These are phyloP conservation scores for Noccaea bulbosa DNA, from an alignment of 345 rosid species.

Conservation along the genomic window DNA sequence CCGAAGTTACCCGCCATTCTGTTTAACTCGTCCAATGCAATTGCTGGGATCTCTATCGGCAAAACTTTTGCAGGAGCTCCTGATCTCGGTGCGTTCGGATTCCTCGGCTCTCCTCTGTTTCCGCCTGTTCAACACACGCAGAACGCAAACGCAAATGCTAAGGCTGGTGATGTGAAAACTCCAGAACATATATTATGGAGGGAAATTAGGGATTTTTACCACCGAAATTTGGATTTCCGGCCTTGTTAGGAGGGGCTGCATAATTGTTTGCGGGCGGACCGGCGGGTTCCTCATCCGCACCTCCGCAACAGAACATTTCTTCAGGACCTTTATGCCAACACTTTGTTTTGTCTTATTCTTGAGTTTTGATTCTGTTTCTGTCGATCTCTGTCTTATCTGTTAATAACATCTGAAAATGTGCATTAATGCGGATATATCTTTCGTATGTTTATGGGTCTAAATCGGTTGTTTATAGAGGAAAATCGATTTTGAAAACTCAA, in stretches of 20 bases:
- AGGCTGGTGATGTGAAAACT: slow-evolving; percentile 21
- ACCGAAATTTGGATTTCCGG: slow-evolving; percentile 57
- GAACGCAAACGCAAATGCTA: slow-evolving; percentile 9
- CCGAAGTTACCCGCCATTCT: slow-evolving; percentile 71
- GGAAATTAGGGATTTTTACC: slow-evolving; percentile 28
- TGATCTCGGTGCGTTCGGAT: slow-evolving; percentile 52
- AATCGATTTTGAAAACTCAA: background rate
- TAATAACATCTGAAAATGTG: slow-evolving; percentile 23
- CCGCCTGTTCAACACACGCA: slow-evolving; percentile 44
- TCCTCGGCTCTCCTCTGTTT: slow-evolving; percentile 77
- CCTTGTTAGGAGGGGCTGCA: slow-evolving; percentile 74
- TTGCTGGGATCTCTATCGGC: slow-evolving; percentile 74
- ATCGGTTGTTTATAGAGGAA: background rate
- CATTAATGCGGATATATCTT: background rate
- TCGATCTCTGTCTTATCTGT: slow-evolving; percentile 31
- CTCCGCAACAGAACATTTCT: slow-evolving; percentile 90
- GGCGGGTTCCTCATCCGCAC: slow-evolving; percentile 74
- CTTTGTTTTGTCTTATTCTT: slow-evolving; percentile 29
- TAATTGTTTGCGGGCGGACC: slow-evolving; percentile 71
- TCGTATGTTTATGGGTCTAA: background rate
- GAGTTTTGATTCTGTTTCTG: slow-evolving; percentile 29
- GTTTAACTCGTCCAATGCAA: slow-evolving; percentile 72
- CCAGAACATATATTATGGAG: background rate
- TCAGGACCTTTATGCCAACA: slow-evolving; percentile 34
- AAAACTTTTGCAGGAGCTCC: slow-evolving; percentile 80